Evolutionary conservation across 768 basidiomycete genomes (phyloP).

Genomic region (Auricularia auricula-judae): DNA sequence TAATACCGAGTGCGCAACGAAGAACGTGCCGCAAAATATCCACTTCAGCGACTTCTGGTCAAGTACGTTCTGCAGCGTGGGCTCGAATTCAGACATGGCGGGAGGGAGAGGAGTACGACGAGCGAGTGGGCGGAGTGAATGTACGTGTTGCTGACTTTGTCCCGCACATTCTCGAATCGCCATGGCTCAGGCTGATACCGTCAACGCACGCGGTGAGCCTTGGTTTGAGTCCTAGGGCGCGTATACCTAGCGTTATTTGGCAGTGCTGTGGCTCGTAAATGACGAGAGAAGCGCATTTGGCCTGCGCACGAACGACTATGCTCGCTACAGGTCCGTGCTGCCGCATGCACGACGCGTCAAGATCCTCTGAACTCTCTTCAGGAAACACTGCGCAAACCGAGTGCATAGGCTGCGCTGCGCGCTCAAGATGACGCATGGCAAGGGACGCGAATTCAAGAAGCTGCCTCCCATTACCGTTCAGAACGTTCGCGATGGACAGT

Average conservation of each 20-base stretch:
- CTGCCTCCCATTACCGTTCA: constrained; percentile 54
- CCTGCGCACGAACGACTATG: constrained; percentile 79
- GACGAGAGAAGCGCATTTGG: constrained; percentile 88
- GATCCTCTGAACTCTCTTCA: constrained; percentile 18
- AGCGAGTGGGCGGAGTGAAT: neutral
- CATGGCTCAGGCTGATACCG: neutral
- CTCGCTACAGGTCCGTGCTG: constrained; percentile 60
- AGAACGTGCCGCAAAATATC: constrained; percentile 89
- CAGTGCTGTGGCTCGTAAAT: constrained; percentile 76
- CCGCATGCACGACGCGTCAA: neutral
- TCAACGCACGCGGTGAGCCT: neutral
- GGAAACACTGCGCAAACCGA: constrained; percentile 86
- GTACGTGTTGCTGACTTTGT: neutral
- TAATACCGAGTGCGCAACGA: constrained; percentile 9
- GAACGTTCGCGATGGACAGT: constrained; percentile 81
- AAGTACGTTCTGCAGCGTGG: constrained; percentile 88
- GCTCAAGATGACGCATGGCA: constrained; percentile 79
- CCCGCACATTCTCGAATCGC: no score
- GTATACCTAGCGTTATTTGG: neutral
- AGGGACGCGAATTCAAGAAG: constrained; percentile 85
- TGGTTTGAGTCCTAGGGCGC: neutral
- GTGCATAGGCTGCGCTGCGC: constrained; percentile 79
- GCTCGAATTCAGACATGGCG: constrained; percentile 29
- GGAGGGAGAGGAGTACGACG: neutral
- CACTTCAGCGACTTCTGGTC: constrained; percentile 92